Evolutionary conservation across 2,329 filamentous ascomycete species (phyloP).

Genomic region (Ophiostoma quercus): DNA sequence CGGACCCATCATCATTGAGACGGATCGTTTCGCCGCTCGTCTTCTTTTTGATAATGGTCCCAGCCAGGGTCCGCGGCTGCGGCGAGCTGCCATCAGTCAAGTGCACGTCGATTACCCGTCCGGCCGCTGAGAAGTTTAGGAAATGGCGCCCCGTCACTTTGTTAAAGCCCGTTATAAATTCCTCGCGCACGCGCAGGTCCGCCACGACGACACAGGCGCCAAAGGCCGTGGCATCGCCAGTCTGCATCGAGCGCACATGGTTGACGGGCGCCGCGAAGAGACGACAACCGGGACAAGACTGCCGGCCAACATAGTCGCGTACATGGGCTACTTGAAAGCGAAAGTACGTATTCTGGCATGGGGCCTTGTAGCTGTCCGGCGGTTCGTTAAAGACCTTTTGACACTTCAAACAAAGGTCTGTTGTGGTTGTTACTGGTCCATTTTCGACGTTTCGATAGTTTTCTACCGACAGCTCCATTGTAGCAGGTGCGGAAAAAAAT

Average conservation of each 20-base stretch:
- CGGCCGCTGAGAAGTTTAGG: not conserved
- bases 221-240: not conserved
- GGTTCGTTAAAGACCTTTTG: not conserved
- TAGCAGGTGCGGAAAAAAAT: not conserved
- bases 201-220: not conserved
- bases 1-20: not conserved
- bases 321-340: not conserved
- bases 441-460: not conserved
- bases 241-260: not conserved
- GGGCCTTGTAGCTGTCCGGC: not conserved
- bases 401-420: not conserved
- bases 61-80: not conserved
- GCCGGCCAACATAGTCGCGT: not conserved
- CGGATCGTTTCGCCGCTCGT: not conserved
- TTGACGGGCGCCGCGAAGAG: not conserved
- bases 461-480: not conserved
- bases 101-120: not conserved
- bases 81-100: not conserved
- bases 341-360: not conserved
- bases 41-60: not conserved
- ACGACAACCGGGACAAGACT: not conserved
- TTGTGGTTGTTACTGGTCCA: not conserved
- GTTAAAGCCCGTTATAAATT: not conserved
- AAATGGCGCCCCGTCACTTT: not conserved
- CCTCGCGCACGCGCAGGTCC: not conserved